These are phyloP conservation scores for Alternaria sp. DNA, from an alignment of 2,329 filamentous ascomycete species.

Conservation along the genomic window DNA sequence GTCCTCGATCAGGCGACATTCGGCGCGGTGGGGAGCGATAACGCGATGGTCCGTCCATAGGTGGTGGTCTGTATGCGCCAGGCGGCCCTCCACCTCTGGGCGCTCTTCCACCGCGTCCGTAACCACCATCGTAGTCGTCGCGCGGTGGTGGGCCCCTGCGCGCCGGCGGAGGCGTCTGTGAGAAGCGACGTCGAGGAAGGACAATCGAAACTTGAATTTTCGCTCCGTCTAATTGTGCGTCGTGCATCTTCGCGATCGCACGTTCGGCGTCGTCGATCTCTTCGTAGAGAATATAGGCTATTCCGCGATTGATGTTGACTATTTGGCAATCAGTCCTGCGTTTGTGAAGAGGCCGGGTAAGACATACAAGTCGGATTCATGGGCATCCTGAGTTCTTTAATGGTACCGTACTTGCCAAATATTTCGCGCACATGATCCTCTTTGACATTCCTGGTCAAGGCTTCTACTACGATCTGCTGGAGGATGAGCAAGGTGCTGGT, in stretches of 20 bases:
- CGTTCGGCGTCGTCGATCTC: conserved; percentile 81
- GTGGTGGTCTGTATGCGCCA: conserved; percentile 48
- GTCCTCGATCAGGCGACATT: conserved; percentile 29
- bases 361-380: conserved; percentile 83
- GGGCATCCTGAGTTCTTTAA: conserved; percentile 88
- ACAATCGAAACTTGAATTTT: conserved; percentile 89
- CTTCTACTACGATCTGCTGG: conserved; percentile 88
- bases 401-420: conserved; percentile 86
- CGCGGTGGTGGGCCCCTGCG: conserved; percentile 61
- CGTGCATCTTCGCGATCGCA: conserved; percentile 96
- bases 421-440: conserved; percentile 90
- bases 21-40: conserved; percentile 53
- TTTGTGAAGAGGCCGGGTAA: background rate
- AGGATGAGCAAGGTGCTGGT: conserved; percentile 7
- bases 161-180: conserved; percentile 77
- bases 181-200: conserved; percentile 82
- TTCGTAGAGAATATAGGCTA: conserved; percentile 88
- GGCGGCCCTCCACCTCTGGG: conserved; percentile 47
- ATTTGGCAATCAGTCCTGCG: conserved; percentile 19
- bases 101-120: conserved; percentile 21
- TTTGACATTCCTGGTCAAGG: conserved; percentile 93
- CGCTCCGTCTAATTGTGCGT: conserved; percentile 89
- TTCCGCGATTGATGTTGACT: conserved; percentile 92
- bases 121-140: conserved; percentile 29
- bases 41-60: conserved; percentile 45